These are phyloP conservation scores for Porphyrellus cyaneotinctus DNA, from an alignment of 768 basidiomycete genomes.

Conservation along the genomic window DNA sequence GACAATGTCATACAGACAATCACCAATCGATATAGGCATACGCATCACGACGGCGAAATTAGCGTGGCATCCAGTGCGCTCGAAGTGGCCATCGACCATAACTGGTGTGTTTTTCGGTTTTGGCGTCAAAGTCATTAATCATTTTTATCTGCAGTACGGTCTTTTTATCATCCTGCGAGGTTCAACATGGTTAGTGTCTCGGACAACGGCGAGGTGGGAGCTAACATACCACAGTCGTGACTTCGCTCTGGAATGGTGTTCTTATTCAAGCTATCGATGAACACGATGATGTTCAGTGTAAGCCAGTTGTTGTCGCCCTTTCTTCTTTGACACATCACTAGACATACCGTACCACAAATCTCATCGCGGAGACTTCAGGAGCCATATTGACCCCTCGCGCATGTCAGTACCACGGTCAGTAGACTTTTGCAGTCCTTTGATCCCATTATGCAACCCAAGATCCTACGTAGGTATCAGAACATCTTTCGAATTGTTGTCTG, in stretches of 20 bases:
- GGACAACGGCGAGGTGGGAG: neutral
- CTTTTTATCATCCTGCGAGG: conserved; percentile 81
- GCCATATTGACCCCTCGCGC: conserved; percentile 70
- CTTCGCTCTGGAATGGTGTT: conserved; percentile 77
- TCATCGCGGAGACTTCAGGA: conserved; percentile 55
- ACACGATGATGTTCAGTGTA: conserved; percentile 75
- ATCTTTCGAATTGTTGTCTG: conserved; percentile 73
- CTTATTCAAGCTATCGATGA: conserved; percentile 76
- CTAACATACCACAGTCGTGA: conserved; percentile 54
- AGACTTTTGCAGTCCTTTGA: neutral
- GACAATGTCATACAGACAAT: conserved; percentile 69
- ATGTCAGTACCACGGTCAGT: conserved; percentile 72
- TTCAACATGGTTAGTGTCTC: conserved; percentile 62
- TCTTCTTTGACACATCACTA: conserved; percentile 27
- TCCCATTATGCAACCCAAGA: neutral
- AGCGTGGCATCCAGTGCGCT: conserved; percentile 75
- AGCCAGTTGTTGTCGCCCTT: conserved; percentile 14
- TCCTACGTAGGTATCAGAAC: conserved; percentile 68
- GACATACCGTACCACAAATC: conserved; percentile 65
- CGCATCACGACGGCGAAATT: conserved; percentile 68
- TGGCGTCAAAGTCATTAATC: neutral
- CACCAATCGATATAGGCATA: conserved; percentile 71
- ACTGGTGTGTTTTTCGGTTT: conserved; percentile 52
- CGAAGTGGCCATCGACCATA: conserved; percentile 89
- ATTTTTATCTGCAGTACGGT: conserved; percentile 48